phyloP scores from a whole-genome alignment of 306 rosid genomes.

The Biancaea sappan region DNA sequence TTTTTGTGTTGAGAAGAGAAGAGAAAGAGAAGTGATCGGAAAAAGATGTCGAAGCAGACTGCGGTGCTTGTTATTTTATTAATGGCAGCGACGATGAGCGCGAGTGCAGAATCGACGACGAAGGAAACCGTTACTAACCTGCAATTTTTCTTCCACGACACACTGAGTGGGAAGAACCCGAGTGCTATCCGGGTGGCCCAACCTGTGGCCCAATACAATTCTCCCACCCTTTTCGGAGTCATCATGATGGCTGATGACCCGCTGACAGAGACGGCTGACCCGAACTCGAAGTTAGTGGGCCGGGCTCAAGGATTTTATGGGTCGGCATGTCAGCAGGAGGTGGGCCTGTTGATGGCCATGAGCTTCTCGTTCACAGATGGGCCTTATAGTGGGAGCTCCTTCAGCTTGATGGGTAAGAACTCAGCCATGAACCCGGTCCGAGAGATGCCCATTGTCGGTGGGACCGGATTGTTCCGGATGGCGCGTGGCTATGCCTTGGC shows the following conservation, averaged over 20 bases:
- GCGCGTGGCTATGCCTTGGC: constrained; percentile 79
- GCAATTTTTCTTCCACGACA: constrained; percentile 89
- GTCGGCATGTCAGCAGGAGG: constrained; percentile 59
- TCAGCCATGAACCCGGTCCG: constrained; percentile 48
- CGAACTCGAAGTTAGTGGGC: constrained; percentile 66
- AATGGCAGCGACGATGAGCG: neutral
- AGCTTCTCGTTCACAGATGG: constrained; percentile 64
- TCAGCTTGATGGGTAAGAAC: constrained; percentile 69
- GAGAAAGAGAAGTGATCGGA: neutral
- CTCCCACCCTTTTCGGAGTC: constrained; percentile 54
- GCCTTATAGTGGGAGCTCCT: constrained; percentile 59
- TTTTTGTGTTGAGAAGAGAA: neutral
- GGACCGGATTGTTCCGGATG: constrained; percentile 75
- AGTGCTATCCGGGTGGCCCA: constrained; percentile 64
- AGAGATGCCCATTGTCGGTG: constrained; percentile 80
- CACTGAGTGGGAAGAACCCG: constrained; percentile 64
- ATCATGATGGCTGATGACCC: constrained; percentile 76
- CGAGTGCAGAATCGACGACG: constrained; percentile 7
- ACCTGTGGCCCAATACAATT: constrained; percentile 41
- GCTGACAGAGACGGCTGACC: constrained; percentile 68
- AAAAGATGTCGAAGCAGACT: constrained; percentile 45
- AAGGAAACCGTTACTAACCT: constrained; percentile 56
- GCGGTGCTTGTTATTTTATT: constrained; percentile 2
- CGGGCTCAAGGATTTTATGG: constrained; percentile 84
- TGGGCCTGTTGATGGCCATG: constrained; percentile 67